Conservation (phyloP, 176 grass and related monocot genomes). For the Poa pratensis region DNA sequence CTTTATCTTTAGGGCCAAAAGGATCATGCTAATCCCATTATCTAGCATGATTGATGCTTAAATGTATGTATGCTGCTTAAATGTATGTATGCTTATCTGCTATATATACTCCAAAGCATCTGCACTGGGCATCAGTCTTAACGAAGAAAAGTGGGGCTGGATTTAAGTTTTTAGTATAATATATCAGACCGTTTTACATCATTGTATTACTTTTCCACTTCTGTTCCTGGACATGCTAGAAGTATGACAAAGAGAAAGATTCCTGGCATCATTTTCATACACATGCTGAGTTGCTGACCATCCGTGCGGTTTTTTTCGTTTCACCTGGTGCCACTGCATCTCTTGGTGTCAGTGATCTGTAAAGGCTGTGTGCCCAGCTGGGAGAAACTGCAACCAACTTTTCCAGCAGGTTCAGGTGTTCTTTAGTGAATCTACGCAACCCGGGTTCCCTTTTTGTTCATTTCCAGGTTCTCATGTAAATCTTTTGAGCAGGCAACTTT, state of each 20-base stretch:
- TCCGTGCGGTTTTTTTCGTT: slow-evolving; percentile 4
- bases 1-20: neutral
- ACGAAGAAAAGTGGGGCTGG: neutral
- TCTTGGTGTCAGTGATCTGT: slow-evolving; percentile 14
- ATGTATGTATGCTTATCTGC: slow-evolving; percentile 15
- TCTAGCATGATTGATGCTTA: slow-evolving; percentile 35
- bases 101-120: neutral
- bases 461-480: neutral
- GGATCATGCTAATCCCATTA: slow-evolving; percentile 26
- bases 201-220: slow-evolving; percentile 13
- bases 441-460: neutral
- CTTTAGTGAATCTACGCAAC: neutral
- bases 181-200: slow-evolving; percentile 1
- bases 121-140: slow-evolving; percentile 8
- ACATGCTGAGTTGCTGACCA: neutral
- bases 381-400: neutral
- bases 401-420: slow-evolving; percentile 29
- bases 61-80: slow-evolving; percentile 24
- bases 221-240: slow-evolving; percentile 14
- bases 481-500: neutral
- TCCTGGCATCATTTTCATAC: neutral
- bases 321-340: slow-evolving; percentile 29
- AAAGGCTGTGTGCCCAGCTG: slow-evolving; percentile 33
- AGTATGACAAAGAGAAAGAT: slow-evolving; percentile 32
- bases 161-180: neutral